Base-by-base conservation (phyloP, 2,329 filamentous ascomycete genomes). In the Penicillium frequentans region DNA sequence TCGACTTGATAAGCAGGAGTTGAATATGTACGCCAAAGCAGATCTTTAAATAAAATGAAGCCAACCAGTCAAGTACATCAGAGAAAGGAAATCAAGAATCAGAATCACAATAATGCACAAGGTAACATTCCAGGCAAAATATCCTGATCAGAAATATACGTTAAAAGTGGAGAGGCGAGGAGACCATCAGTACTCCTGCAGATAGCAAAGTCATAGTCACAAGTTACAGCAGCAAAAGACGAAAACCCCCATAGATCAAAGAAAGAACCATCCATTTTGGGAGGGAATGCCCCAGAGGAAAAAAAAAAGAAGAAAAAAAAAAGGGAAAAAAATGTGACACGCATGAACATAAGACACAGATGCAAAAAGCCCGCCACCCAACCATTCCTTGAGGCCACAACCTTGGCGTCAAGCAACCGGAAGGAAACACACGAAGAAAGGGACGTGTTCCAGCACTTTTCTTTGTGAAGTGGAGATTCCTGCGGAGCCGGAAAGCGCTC, bases 371-470 rank as follows among this genome's bases (percentile, higher is more conserved):
- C 65, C 51, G 42, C 59, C 60, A 52, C 52, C 57, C 35, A 56
- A 46, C 48, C 54, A 42, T 58, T 58, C 53, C 55, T 57, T 54
- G 50, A 49, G 58, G 53, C 39, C 55, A 63, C 53, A 31, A 29
- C 54, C 52, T 48, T 19, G 49, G 48, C 61, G 50, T 50, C 50
- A 31, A 57, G 44, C 50, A 57, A 51, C 44, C 31, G 27, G 52
- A 57, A 43, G 49, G 51, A 57, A 49, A 43, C 35, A 23, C 42
- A 21, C 31, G 35, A 63, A 49, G 49, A 59, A 57, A 64, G 56
- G 60, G 57, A 56, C 59, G 60, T 58, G 59, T 64, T 63, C 60
- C 63, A 60, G 60, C 60, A 52, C 52, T 52, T 57, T 53, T 57
- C 43, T 14, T 29, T 23, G 5, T 26, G 23, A 14, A 43, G 26